Evolutionary conservation across 2,329 filamentous ascomycete species (phyloP), one percentile per base, ranked within the genome.

Genomic region (Lasiodiplodia citricola): DNA sequence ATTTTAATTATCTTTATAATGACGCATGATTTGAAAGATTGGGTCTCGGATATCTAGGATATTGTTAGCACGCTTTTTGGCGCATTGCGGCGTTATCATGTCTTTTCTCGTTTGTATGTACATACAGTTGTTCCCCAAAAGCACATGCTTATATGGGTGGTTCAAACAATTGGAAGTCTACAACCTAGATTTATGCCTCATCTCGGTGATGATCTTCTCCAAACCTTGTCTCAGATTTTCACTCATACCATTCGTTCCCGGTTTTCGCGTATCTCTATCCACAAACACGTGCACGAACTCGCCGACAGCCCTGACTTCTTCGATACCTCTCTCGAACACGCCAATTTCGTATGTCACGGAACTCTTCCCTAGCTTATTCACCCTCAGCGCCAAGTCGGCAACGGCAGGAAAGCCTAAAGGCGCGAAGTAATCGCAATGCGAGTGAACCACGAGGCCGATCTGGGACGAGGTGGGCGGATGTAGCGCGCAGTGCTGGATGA

Each of bases 271-370:
- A 47, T 86, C 85, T 64, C 92, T 86, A 69, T 94, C 88, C n/a
- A 96, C 92, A 81, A 95, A 97, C 13, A 97, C 93, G 77, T 97
- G 94, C 16, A 93, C 87, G 76, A 96, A 94, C 73, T 92, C 91
- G 1, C 94, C 94, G 0, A 97, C 93, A 13, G 93, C 93, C 76
- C 91, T 93, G 11, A 96, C 92, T 23, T 87, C 83, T 1, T 92
- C 88, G 2, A 90, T 82, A 0, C 91, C 92, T 70, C 87, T 85
- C 76, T 93, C 90, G 75, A 97, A 98, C 1, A 98, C 85, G 0
- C 90, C 96, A 69, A 97, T 88, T 77, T 98, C 95, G 76, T 97
- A 98, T 14, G 89, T 92, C 10, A 97, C 94, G 75, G 93, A 97
- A 31, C 92, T 93, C 73, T 88, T 92, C 4, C 94, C 94, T 8